Base-by-base conservation (phyloP, 345 rosid species). In the Eucalyptus urophylla region DNA sequence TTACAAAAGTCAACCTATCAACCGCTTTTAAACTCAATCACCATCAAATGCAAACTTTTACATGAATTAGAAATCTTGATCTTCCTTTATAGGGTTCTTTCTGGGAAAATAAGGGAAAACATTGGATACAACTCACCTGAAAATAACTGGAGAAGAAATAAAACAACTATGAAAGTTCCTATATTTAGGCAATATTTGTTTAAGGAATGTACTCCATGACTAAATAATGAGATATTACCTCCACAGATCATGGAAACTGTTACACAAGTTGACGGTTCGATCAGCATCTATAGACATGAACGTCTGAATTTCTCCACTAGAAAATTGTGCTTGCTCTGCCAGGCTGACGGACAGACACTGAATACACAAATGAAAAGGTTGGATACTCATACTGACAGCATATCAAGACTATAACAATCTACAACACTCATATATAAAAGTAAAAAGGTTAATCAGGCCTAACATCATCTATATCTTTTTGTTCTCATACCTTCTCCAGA, bases 281-380 rank as follows among this genome's bases (percentile, higher is more conserved):
- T 97, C 99, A 92, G 97, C 97, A 95, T 96, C 99, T 89, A 97
- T 93, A 12, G 99, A 97, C 99, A 97, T 96, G 91, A 97, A 97
- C 85, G 99, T 97, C 93, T 97, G 99, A 93, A 97, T 95, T 94
- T 97, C 99, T 24, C 99, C 99, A 90, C 93, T 94, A 31, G 97
- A 96, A 93, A 97, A 97, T 91, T 92, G 94, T 50, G 96, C 94
- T 88, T 95, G 92, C 90, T 95, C 97, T 72, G 96, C 96, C 88
- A 93, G 92, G 93, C 94, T 95, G 91, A 96, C 93, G 89, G 89
- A 89, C 76, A 96, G 93, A 91, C 99, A 96, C 99, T 97, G 93
- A 88, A 91, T 83, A 53, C 86, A 90, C 90, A 88, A 89, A 92
- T 89, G 87, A 65, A 81, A 49, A 56, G 88, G 51, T 87, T 89